These are phyloP conservation scores for Magnusiomyces clavatus DNA, from an alignment of 1,139 yeast species.

Conservation along the genomic window DNA sequence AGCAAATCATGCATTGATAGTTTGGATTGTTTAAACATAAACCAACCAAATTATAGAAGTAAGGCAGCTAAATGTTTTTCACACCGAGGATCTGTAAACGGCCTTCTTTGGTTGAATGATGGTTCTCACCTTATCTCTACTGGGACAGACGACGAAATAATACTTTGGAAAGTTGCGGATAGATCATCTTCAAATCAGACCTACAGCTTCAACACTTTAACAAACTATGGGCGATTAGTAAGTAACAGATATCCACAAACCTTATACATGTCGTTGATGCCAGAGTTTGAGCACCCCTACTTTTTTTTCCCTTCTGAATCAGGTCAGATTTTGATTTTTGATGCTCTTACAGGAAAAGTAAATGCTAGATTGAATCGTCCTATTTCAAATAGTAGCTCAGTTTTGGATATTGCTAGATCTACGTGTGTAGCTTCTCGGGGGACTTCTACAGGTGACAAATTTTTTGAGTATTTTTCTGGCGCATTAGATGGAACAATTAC, in stretches of 20 bases:
- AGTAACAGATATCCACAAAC: slow-evolving; percentile 49
- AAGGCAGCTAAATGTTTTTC: slow-evolving; percentile 38
- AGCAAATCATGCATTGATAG: slow-evolving; percentile 57
- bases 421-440: slow-evolving; percentile 48
- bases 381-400: slow-evolving; percentile 13
- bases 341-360: slow-evolving; percentile 57
- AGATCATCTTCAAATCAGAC: slow-evolving; percentile 19
- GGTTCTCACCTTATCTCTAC: slow-evolving; percentile 56
- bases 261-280: slow-evolving; percentile 35
- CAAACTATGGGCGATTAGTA: slow-evolving; percentile 73
- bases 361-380: slow-evolving; percentile 43
- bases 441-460: background rate
- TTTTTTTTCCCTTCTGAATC: slow-evolving; percentile 69
- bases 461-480: slow-evolving; percentile 28
- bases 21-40: slow-evolving; percentile 41
- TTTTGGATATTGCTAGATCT: slow-evolving; percentile 28
- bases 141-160: slow-evolving; percentile 69
- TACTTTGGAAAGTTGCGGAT: slow-evolving; percentile 52
- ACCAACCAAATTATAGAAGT: slow-evolving; percentile 13
- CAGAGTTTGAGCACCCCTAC: slow-evolving; percentile 38
- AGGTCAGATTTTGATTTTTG: slow-evolving; percentile 64
- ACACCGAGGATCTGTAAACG: slow-evolving; percentile 70
- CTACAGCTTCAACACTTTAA: slow-evolving; percentile 49
- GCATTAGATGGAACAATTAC: slow-evolving; percentile 31
- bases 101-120: slow-evolving; percentile 57